A percentile compares a stretch with the other conserved stretches of the same genome.
phyloP scores from a whole-genome alignment of 2,329 filamentous ascomycete genomes.

The Microcyclospora tardicrescens region DNA sequence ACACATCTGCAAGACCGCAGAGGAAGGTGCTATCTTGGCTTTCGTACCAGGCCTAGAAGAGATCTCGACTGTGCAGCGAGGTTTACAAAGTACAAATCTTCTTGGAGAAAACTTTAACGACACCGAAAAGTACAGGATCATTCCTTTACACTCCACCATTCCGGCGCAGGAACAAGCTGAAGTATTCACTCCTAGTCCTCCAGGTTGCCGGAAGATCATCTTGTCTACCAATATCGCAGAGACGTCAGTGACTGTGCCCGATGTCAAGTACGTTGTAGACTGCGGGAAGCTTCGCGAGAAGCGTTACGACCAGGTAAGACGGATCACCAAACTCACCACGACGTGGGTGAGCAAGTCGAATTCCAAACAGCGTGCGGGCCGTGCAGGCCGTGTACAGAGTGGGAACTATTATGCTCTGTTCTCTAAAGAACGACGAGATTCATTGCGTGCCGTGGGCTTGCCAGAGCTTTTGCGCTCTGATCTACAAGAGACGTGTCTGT shows the following conservation, averaged over 20 bases:
- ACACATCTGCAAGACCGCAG: slow-evolving; percentile 32
- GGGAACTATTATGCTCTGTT: slow-evolving; percentile 40
- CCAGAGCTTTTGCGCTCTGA: slow-evolving; percentile 33
- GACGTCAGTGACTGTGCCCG: slow-evolving; percentile 39
- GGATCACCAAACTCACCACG: slow-evolving; percentile 27
- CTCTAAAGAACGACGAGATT: slow-evolving; percentile 24
- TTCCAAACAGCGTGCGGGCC: slow-evolving; percentile 36
- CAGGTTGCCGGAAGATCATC: slow-evolving; percentile 35
- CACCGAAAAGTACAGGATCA: slow-evolving; percentile 28
- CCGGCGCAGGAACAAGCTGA: slow-evolving; percentile 29
- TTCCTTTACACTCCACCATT: slow-evolving; percentile 36
- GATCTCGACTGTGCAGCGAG: slow-evolving; percentile 22
- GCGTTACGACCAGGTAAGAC: slow-evolving; percentile 27
- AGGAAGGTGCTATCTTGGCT: slow-evolving; percentile 34
- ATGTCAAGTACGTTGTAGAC: slow-evolving; percentile 39
- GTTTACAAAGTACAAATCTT: slow-evolving; percentile 17
- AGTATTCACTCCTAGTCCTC: slow-evolving; percentile 28
- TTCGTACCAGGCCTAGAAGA: slow-evolving; percentile 36
- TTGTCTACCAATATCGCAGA: slow-evolving; percentile 40
- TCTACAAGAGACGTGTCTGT: slow-evolving; percentile 33
- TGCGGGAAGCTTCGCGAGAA: slow-evolving; percentile 30
- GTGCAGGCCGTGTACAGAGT: slow-evolving; percentile 36
- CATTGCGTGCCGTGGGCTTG: slow-evolving; percentile 21
- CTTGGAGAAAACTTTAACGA: slow-evolving; percentile 32
- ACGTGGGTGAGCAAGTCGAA: slow-evolving; percentile 38